These are phyloP conservation scores for Kwoniella dejecticola DNA, from an alignment of 768 basidiomycete species.

Conservation along the genomic window DNA sequence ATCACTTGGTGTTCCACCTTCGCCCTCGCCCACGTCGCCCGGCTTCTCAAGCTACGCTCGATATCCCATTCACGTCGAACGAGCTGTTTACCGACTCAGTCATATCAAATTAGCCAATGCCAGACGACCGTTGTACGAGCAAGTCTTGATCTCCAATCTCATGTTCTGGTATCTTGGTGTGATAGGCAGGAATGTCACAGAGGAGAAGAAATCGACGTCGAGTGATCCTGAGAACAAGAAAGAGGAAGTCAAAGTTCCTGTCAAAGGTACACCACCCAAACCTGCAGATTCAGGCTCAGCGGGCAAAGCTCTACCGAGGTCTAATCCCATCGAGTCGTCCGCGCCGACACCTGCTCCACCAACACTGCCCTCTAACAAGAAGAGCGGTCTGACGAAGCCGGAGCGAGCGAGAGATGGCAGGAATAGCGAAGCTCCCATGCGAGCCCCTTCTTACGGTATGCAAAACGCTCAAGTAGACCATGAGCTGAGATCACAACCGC, in stretches of 20 bases:
- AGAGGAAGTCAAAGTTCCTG: slow-evolving; percentile 38
- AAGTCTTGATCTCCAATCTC: slow-evolving; percentile 64
- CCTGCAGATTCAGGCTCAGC: slow-evolving; percentile 43
- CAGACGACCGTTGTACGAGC: slow-evolving; percentile 91
- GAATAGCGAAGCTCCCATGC: slow-evolving; percentile 81
- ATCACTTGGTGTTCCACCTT: slow-evolving; percentile 54
- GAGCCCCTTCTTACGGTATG: slow-evolving; percentile 88
- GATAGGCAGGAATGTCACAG: slow-evolving; percentile 83
- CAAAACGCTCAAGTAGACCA: slow-evolving; percentile 92
- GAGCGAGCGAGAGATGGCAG: slow-evolving; percentile 74
- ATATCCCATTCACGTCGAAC: slow-evolving; percentile 97
- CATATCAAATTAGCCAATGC: slow-evolving; percentile 99
- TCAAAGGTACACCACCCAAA: slow-evolving; percentile 45
- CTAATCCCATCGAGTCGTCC: slow-evolving; percentile 13
- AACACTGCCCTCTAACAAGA: slow-evolving; percentile 35
- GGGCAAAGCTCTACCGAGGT: slow-evolving; percentile 21
- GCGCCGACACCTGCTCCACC: slow-evolving; percentile 11
- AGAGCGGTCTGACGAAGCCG: slow-evolving; percentile 60
- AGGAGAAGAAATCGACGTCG: slow-evolving; percentile 46
- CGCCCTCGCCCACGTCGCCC: slow-evolving; percentile 51
- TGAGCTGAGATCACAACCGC: slow-evolving; percentile 57
- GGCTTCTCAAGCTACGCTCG: slow-evolving; percentile 64
- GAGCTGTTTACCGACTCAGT: slow-evolving; percentile 93
- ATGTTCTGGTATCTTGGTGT: slow-evolving; percentile 97
- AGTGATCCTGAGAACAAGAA: slow-evolving; percentile 40